A percentile compares a stretch with the other conserved stretches of the same genome.
Evolutionary conservation across 495 filamentous ascomycete species (phyloP).

Genomic region (Tuber magnatum): DNA sequence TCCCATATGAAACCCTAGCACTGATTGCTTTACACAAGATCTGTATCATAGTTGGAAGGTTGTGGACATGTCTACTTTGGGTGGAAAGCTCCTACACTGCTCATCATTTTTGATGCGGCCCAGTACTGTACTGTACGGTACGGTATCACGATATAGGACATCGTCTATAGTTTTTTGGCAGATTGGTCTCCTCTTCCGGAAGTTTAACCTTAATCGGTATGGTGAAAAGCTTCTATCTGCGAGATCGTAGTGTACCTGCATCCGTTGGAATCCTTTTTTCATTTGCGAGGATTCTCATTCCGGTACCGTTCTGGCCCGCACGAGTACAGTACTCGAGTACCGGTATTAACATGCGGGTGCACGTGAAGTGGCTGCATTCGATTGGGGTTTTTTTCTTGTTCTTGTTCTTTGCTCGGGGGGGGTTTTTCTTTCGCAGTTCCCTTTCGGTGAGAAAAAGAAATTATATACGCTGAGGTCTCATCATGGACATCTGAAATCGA

Average conservation of each 20-base stretch:
- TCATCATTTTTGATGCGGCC: background rate
- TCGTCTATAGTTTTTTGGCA: background rate
- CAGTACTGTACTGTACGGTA: too few relatives aligned
- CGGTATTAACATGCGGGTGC: background rate
- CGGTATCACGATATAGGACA: too few relatives aligned
- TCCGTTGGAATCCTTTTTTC: background rate
- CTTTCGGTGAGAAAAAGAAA: constrained; percentile 1
- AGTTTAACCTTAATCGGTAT: background rate
- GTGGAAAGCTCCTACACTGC: background rate
- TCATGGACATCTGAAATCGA: background rate
- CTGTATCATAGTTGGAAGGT: background rate
- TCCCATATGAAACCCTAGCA: background rate
- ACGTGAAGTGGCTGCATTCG: background rate
- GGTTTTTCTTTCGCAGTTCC: background rate
- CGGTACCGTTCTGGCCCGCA: too few relatives aligned
- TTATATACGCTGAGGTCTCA: background rate
- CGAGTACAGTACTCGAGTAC: too few relatives aligned
- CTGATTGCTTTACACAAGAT: background rate
- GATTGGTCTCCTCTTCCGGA: background rate
- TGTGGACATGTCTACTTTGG: background rate
- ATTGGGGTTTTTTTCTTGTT: background rate
- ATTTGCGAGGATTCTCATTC: background rate
- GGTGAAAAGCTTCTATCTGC: background rate
- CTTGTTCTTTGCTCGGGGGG: background rate
- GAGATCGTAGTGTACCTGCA: too few relatives aligned